Conservation (phyloP, 2,329 filamentous ascomycete genomes). For the Piedraia hortae region DNA sequence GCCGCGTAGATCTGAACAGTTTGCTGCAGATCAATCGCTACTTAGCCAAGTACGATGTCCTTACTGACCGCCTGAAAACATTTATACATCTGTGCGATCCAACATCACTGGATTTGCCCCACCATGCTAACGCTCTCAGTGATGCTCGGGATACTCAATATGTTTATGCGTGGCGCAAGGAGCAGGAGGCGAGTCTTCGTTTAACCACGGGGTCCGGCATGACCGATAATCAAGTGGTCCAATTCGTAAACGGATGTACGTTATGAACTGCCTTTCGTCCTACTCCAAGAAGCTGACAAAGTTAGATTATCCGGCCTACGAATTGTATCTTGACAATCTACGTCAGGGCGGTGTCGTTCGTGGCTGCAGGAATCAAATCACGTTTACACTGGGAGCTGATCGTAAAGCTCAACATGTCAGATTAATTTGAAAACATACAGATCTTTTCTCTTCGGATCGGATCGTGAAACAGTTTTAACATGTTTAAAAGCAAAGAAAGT, state of each 20-base stretch:
- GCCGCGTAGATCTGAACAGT: constrained; percentile 26
- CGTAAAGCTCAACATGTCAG: too few species aligned
- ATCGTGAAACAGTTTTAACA: too few species aligned
- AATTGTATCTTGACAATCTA: constrained; percentile 24
- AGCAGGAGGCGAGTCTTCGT: constrained; percentile 52
- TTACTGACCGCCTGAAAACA: constrained; percentile 32
- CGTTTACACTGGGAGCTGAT: too few species aligned
- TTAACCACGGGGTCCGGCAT: constrained; percentile 44
- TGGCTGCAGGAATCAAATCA: too few species aligned
- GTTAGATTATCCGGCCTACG: constrained; percentile 26
- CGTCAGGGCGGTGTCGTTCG: too few species aligned
- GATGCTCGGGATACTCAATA: constrained; percentile 46
- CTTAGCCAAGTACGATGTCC: constrained; percentile 28
- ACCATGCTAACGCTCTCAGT: constrained; percentile 7
- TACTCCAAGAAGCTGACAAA: too few species aligned
- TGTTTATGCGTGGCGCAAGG: constrained; percentile 60
- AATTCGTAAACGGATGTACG: constrained; percentile 43
- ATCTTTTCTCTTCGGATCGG: too few species aligned
- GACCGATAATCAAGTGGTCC: constrained; percentile 50
- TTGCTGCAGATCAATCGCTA: constrained; percentile 31
- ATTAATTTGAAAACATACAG: too few species aligned
- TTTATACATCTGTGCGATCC: too few species aligned
- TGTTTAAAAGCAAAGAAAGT: too few species aligned
- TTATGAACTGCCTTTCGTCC: constrained; percentile 1
- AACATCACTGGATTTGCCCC: background rate